A percentile compares a stretch with the other conserved stretches of the same genome.
These are phyloP conservation scores for Trypethelium eluteriae DNA, from an alignment of 495 filamentous ascomycete genomes.

Conservation along the genomic window DNA sequence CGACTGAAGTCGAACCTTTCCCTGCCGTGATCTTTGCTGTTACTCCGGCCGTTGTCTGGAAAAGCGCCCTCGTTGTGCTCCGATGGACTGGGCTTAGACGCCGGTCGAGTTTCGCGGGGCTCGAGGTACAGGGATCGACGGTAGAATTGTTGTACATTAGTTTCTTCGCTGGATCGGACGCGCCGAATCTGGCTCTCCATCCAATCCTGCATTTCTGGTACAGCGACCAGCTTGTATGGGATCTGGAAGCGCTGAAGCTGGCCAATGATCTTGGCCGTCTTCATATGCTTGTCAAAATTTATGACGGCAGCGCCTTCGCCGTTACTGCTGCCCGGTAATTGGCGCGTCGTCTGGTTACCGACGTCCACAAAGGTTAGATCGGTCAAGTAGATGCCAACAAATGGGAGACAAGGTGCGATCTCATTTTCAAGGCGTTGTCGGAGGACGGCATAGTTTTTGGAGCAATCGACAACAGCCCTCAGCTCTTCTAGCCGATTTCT, in stretches of 20 bases:
- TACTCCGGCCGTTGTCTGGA: conserved; percentile 5
- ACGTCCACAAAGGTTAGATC: conserved; percentile 84
- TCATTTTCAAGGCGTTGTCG: conserved; percentile 79
- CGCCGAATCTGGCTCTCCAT: conserved; percentile 76
- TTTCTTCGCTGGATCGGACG: conserved; percentile 69
- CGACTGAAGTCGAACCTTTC: conserved; percentile 17
- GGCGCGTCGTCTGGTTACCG: conserved; percentile 75
- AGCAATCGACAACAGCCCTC: conserved; percentile 73
- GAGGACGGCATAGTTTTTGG: conserved; percentile 86
- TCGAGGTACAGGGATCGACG: conserved; percentile 84
- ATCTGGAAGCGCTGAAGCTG: conserved; percentile 97
- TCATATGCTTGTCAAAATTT: conserved; percentile 97
- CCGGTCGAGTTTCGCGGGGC: conserved; percentile 38
- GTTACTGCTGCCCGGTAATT: conserved; percentile 42
- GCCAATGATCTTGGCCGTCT: conserved; percentile 89
- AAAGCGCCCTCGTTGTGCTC: not conserved
- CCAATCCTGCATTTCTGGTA: conserved; percentile 91
- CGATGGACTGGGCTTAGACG: conserved; percentile 12
- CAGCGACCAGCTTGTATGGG: conserved; percentile 75
- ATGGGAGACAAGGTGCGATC: conserved; percentile 88
- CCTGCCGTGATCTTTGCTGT: not conserved
- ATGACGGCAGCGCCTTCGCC: conserved; percentile 68
- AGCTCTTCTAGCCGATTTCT: conserved; percentile 70
- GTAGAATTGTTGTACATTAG: conserved; percentile 70
- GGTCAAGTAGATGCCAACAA: conserved; percentile 93